A percentile compares a stretch with the other conserved stretches of the same genome.
These are phyloP conservation scores for Tricholoma furcatifolium DNA, from an alignment of 768 basidiomycete genomes.

Conservation along the genomic window DNA sequence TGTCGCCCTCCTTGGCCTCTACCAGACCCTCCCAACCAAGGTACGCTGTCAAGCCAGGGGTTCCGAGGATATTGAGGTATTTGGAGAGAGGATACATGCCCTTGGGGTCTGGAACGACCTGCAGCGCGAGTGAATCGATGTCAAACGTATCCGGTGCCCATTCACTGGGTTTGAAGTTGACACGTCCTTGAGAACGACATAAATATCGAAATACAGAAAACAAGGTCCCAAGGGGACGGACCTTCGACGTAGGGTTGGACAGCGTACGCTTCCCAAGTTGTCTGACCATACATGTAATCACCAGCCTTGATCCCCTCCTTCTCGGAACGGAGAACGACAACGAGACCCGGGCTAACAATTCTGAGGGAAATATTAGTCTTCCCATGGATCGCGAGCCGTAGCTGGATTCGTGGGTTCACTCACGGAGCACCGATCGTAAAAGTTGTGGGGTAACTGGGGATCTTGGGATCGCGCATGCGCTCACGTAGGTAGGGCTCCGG, in stretches of 20 bases:
- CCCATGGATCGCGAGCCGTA: background rate
- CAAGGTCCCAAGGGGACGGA: background rate
- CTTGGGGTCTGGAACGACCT: slow-evolving; percentile 11
- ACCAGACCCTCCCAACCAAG: slow-evolving; percentile 28
- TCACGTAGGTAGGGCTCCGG: slow-evolving; percentile 9
- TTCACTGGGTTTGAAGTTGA: slow-evolving; percentile 7
- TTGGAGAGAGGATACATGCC: slow-evolving; percentile 1
- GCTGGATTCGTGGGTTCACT: background rate
- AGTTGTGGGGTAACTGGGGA: slow-evolving; percentile 11
- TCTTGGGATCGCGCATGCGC: slow-evolving; percentile 9
- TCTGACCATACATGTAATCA: slow-evolving; percentile 30
- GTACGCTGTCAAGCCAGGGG: slow-evolving; percentile 29
- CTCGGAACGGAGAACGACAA: slow-evolving; percentile 34
- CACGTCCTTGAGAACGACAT: slow-evolving; percentile 17
- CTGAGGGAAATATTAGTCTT: slow-evolving; percentile 12
- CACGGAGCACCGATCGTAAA: slow-evolving; percentile 11
- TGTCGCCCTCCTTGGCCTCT: slow-evolving; percentile 27
- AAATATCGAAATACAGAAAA: background rate
- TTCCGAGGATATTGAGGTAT: slow-evolving; percentile 8
- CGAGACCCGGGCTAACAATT: slow-evolving; percentile 30
- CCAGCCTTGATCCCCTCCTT: slow-evolving; percentile 23
- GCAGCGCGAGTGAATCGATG: slow-evolving; percentile 16
- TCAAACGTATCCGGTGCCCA: slow-evolving; percentile 15
- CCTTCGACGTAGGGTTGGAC: slow-evolving; percentile 15
- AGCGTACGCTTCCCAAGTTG: slow-evolving; percentile 16